phyloP scores from a whole-genome alignment of 2,329 filamentous ascomycete species.

The Epichloe gansuensis region DNA sequence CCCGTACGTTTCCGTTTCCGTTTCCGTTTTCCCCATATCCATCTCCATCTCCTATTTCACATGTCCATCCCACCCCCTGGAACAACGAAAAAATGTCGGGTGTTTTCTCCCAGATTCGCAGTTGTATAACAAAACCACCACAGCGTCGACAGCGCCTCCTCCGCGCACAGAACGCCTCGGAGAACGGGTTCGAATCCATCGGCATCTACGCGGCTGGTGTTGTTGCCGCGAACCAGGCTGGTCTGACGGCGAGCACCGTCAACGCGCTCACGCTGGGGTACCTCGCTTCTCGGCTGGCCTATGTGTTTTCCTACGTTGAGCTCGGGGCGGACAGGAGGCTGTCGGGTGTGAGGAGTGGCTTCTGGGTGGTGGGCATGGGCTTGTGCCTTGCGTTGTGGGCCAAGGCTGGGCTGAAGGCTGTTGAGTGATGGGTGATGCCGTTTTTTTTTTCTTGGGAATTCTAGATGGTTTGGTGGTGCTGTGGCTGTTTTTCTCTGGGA shows the following conservation, averaged over 20 bases:
- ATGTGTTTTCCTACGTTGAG: constrained; percentile 30
- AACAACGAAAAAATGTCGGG: too few species aligned
- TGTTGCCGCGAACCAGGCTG: constrained; percentile 32
- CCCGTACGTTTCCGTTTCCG: constrained; percentile 9
- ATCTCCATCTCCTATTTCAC: not conserved
- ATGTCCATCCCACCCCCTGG: too few species aligned
- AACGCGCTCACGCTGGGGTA: constrained; percentile 29
- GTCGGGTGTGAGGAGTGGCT: constrained; percentile 23
- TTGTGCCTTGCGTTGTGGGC: constrained; percentile 26
- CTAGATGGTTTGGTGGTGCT: not conserved
- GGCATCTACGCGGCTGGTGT: constrained; percentile 30
- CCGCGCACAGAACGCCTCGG: constrained; percentile 36
- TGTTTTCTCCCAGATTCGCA: too few species aligned
- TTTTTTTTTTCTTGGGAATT: not conserved
- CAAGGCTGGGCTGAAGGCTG: constrained; percentile 23
- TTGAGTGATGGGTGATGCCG: not conserved
- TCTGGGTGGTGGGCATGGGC: constrained; percentile 24
- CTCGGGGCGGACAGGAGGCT: constrained; percentile 28
- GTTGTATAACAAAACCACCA: not conserved
- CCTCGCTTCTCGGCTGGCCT: constrained; percentile 25
- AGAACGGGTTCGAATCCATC: constrained; percentile 32
- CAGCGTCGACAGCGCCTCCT: constrained; percentile 41
- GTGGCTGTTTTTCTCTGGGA: not conserved
- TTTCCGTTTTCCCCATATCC: not conserved
- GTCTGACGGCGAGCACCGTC: constrained; percentile 22